Conservation (phyloP, 306 rosid genomes). For the Gillenia trifoliata region DNA sequence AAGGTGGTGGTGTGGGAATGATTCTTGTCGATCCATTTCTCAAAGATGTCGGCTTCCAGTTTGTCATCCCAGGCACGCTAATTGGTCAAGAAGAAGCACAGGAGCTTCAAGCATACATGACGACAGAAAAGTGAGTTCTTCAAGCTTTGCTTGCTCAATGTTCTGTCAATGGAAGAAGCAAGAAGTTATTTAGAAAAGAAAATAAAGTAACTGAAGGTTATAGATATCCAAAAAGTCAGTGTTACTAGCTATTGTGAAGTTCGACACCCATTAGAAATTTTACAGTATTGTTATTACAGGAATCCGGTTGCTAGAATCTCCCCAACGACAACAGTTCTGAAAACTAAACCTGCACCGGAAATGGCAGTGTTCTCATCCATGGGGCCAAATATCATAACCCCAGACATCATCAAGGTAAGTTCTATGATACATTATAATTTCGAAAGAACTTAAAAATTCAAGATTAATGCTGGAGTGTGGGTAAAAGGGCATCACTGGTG, state of each 20-base stretch:
- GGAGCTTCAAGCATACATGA: conserved; percentile 58
- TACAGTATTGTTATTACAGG: conserved; percentile 31
- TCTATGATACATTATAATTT: background rate
- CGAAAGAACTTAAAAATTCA: background rate
- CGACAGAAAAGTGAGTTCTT: conserved; percentile 49
- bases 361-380: conserved; percentile 59
- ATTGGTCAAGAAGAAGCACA: conserved; percentile 53
- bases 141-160: background rate
- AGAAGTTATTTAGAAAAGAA: background rate
- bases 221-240: background rate
- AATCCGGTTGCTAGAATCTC: conserved; percentile 52
- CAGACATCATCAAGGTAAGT: conserved; percentile 61
- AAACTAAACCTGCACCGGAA: conserved; percentile 58
- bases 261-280: background rate
- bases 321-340: conserved; percentile 37
- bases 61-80: conserved; percentile 53
- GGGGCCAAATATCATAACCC: conserved; percentile 61
- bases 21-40: conserved; percentile 57
- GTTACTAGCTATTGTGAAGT: background rate
- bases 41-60: conserved; percentile 53
- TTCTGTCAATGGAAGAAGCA: background rate
- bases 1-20: conserved; percentile 73
- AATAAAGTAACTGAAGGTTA: background rate
- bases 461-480: background rate
- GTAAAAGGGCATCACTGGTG: background rate